Percentiles rank a stretch among this genome's conserved stretches.
phyloP scores from a whole-genome alignment of 192 early-diverging fungal genomes.

The Irineochytrium annulatum region DNA sequence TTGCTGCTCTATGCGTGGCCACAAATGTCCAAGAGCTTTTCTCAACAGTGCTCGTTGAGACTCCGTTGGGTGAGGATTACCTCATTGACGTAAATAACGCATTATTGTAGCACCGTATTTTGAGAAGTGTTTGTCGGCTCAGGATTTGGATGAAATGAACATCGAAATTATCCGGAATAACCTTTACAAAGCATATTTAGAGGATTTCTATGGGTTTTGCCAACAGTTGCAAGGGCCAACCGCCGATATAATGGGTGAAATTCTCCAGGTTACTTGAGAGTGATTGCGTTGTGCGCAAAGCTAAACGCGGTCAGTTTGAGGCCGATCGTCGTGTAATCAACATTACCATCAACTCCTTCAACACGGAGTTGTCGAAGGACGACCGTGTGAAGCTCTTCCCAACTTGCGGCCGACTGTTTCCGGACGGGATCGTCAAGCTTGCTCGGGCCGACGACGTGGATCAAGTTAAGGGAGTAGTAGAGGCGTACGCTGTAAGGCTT shows the following conservation, averaged over 20 bases:
- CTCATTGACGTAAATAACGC: slow-evolving; percentile 6
- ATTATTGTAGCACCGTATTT: slow-evolving; percentile 82
- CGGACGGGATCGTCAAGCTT: slow-evolving; percentile 80
- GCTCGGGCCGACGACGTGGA: slow-evolving; percentile 89
- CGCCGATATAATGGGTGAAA: slow-evolving; percentile 87
- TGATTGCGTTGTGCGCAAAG: neutral
- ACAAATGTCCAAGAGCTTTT: slow-evolving; percentile 94
- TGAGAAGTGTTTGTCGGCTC: slow-evolving; percentile 90
- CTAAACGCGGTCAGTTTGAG: slow-evolving; percentile 68
- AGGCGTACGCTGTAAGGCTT: slow-evolving; percentile 68
- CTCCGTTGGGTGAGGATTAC: slow-evolving; percentile 71
- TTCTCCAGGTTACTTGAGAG: slow-evolving; percentile 63
- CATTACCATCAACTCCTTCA: slow-evolving; percentile 99
- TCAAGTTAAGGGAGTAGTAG: slow-evolving; percentile 83
- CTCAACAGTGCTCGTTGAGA: slow-evolving; percentile 93
- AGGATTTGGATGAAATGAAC: slow-evolving; percentile 98
- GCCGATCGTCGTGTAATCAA: slow-evolving; percentile 97
- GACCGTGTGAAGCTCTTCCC: slow-evolving; percentile 95
- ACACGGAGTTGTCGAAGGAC: slow-evolving; percentile 95
- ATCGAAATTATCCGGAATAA: slow-evolving; percentile 99
- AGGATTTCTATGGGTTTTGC: slow-evolving; percentile 95
- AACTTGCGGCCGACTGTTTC: slow-evolving; percentile 83
- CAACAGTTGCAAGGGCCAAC: slow-evolving; percentile 76
- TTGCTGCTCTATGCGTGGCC: slow-evolving; percentile 96
- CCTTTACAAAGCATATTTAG: slow-evolving; percentile 96